These are phyloP conservation scores for Talaromyces funiculosus DNA, from an alignment of 2,329 filamentous ascomycete species.

Conservation along the genomic window DNA sequence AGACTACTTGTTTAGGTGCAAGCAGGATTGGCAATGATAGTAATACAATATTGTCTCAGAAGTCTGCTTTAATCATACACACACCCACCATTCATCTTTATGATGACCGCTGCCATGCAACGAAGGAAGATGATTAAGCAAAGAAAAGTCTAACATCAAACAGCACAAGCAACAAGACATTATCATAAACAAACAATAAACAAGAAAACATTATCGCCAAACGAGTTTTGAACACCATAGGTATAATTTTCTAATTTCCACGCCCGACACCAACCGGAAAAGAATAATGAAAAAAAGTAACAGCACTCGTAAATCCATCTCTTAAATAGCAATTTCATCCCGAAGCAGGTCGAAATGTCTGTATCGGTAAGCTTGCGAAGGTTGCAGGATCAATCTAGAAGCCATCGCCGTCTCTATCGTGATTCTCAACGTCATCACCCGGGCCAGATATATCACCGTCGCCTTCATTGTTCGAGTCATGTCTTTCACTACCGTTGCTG, in stretches of 20 bases:
- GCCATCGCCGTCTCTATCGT: conserved; percentile 9
- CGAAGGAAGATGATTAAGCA: conserved; percentile 1
- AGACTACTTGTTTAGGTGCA: not conserved
- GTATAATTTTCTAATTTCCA: conserved; percentile 7
- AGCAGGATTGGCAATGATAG: not conserved
- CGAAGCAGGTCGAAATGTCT: not conserved
- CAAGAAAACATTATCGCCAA: not conserved
- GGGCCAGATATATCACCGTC: conserved; percentile 17
- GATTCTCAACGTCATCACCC: conserved; percentile 7
- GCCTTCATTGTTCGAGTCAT: conserved; percentile 24
- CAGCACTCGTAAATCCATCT: not conserved
- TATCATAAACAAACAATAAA: not conserved
- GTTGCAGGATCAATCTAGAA: conserved; percentile 6
- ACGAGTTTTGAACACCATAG: conserved; percentile 10
- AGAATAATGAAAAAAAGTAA: not conserved
- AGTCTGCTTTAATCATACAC: not conserved
- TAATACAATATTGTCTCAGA: not conserved
- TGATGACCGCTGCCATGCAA: not conserved
- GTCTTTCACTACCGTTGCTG: conserved; percentile 31
- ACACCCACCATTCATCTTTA: not conserved
- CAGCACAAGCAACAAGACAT: not conserved
- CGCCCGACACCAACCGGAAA: conserved; percentile 5
- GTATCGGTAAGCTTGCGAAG: not conserved
- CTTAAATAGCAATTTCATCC: not conserved
- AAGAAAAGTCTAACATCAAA: not conserved